Evolutionary conservation across 345 rosid species (phyloP).

Genomic region (Eucalyptus paniculata): DNA sequence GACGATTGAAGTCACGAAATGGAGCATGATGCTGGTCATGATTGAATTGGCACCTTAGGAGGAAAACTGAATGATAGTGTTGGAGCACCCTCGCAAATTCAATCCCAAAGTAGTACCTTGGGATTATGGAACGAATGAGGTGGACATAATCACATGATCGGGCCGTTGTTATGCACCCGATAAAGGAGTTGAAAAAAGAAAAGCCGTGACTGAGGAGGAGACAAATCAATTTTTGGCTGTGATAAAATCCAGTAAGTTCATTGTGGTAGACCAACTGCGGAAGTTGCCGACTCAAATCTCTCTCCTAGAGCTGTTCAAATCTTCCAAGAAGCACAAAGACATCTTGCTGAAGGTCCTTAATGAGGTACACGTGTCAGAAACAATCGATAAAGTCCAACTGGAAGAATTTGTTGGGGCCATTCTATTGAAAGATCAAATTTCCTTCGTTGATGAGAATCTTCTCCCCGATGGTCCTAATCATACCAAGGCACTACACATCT

Average conservation of each 20-base stretch:
- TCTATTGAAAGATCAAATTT: too few relatives aligned
- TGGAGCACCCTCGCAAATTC: too few relatives aligned
- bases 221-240: fast-evolving
- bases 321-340: fast-evolving
- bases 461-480: fast-evolving
- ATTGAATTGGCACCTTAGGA: fast-evolving
- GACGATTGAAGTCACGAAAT: fast-evolving
- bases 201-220: too few relatives aligned
- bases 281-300: too few relatives aligned
- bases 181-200: too few relatives aligned
- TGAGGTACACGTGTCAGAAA: fast-evolving
- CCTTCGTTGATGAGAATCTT: fast-evolving
- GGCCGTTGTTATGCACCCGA: fast-evolving
- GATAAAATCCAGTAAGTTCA: fast-evolving
- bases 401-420: too few relatives aligned
- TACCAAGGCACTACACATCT: too few relatives aligned
- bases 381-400: too few relatives aligned
- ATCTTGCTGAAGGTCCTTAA: too few relatives aligned
- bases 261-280: fast-evolving
- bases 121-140: fast-evolving
- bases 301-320: fast-evolving
- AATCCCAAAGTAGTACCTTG: too few relatives aligned
- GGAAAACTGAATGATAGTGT: fast-evolving
- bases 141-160: fast-evolving
- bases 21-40: fast-evolving